These are phyloP conservation scores for Ammopiptanthus mongolicus DNA, from an alignment of 306 rosid species.

Conservation along the genomic window DNA sequence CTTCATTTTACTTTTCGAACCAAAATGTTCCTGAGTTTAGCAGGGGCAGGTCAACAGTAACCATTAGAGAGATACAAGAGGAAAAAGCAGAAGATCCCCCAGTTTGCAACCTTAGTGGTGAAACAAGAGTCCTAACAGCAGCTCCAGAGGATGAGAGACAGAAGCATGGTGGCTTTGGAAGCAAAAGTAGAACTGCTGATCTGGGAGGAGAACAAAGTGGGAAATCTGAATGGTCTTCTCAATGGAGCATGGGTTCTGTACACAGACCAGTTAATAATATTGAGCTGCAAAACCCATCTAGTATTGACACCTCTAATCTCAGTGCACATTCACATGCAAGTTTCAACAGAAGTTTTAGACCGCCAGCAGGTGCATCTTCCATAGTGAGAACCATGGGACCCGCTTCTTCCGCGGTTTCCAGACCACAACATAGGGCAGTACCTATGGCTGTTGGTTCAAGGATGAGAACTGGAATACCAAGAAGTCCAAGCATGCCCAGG, in stretches of 20 bases:
- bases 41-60: constrained; percentile 54
- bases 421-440: constrained; percentile 33
- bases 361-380: constrained; percentile 34
- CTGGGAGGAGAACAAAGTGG: constrained; percentile 33
- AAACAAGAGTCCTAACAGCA: constrained; percentile 27
- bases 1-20: constrained; percentile 49
- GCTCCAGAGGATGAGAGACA: constrained; percentile 36
- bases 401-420: constrained; percentile 30
- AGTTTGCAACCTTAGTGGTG: constrained; percentile 24
- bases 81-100: constrained; percentile 47
- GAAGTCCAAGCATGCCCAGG: constrained; percentile 25
- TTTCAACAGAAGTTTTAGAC: constrained; percentile 36
- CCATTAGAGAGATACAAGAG: constrained; percentile 74
- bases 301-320: constrained; percentile 22
- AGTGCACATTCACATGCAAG: constrained; percentile 35
- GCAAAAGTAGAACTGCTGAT: constrained; percentile 31
- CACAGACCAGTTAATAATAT: constrained; percentile 31
- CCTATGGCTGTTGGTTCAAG: constrained; percentile 40
- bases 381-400: constrained; percentile 35
- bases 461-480: constrained; percentile 39
- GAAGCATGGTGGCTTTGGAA: constrained; percentile 24
- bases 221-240: constrained; percentile 37
- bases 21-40: constrained; percentile 35
- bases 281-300: constrained; percentile 34
- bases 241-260: constrained; percentile 25